Evolutionary conservation across 1,284 basidiomycete genomes (phyloP).

Genomic region (Moniliophthora roreri): DNA sequence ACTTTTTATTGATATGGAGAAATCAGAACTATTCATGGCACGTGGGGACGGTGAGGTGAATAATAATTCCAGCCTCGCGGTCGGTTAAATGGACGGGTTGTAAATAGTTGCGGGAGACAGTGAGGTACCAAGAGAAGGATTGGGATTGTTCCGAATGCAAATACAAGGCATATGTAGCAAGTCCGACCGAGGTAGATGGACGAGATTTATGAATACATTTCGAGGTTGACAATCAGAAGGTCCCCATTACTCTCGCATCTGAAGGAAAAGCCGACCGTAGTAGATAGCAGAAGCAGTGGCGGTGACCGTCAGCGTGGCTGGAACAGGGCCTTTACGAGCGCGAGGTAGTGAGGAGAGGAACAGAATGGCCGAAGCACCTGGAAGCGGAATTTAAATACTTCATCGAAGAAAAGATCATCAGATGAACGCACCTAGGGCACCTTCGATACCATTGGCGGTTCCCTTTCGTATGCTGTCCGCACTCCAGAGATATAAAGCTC

Average conservation of each 20-base stretch:
- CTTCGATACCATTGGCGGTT: slow-evolving; percentile 70
- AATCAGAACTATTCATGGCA: not conserved
- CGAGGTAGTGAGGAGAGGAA: slow-evolving; percentile 80
- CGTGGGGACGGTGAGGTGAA: not conserved
- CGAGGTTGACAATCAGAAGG: not conserved
- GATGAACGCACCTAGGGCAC: slow-evolving; percentile 62
- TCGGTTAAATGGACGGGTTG: too few species aligned
- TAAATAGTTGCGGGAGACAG: not conserved
- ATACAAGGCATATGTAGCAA: not conserved
- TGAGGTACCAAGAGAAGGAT: too few species aligned
- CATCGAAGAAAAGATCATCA: not conserved
- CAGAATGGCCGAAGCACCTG: slow-evolving; percentile 77
- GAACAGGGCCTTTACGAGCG: slow-evolving; percentile 22
- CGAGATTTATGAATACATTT: not conserved
- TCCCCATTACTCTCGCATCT: not conserved
- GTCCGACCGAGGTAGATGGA: not conserved
- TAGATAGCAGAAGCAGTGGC: not conserved
- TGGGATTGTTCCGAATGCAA: too few species aligned
- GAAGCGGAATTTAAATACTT: slow-evolving; percentile 3
- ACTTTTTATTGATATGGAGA: too few species aligned
- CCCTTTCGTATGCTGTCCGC: slow-evolving; percentile 75
- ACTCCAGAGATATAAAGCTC: slow-evolving; percentile 74
- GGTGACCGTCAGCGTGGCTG: not conserved
- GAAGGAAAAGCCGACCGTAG: not conserved
- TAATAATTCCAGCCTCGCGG: too few species aligned